phyloP scores from a whole-genome alignment of 768 basidiomycete species.

The Termitomyces sp. region DNA sequence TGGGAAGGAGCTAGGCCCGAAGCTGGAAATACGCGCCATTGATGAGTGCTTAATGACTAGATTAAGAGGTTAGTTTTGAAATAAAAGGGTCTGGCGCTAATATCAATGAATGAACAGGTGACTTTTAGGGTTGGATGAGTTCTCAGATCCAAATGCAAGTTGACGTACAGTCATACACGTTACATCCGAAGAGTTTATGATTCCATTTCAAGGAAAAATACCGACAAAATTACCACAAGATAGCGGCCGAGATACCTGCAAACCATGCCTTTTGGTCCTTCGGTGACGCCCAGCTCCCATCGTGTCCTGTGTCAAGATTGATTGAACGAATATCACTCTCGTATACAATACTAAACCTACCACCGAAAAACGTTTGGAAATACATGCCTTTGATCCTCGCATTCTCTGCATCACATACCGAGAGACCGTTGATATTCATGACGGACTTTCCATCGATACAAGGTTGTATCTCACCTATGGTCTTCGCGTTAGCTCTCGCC shows the following conservation, averaged over 20 bases:
- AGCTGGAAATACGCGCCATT: not conserved
- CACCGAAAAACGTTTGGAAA: conserved; percentile 78
- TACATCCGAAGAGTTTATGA: no score
- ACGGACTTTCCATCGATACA: conserved; percentile 59
- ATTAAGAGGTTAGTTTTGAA: not conserved
- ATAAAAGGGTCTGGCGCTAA: not conserved
- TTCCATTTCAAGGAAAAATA: not conserved
- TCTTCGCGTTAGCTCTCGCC: not conserved
- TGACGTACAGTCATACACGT: not conserved
- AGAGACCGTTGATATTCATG: conserved; percentile 43
- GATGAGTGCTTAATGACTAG: not conserved
- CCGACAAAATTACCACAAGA: conserved; percentile 8
- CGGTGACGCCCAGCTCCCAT: conserved; percentile 55
- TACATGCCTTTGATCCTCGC: conserved; percentile 62
- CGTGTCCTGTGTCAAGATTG: conserved; percentile 32
- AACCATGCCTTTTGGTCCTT: conserved; percentile 51
- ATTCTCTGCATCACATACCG: conserved; percentile 36
- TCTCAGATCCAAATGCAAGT: not conserved
- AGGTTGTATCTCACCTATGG: conserved; percentile 57
- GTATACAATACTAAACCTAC: conserved; percentile 23
- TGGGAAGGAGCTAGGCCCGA: not conserved
- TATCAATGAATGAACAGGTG: not conserved
- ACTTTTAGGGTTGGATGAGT: not conserved
- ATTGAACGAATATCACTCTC: not conserved
- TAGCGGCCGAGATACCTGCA: conserved; percentile 42